Base-by-base conservation (phyloP, 2,329 filamentous ascomycete genomes). In the Cladosporium sp. region DNA sequence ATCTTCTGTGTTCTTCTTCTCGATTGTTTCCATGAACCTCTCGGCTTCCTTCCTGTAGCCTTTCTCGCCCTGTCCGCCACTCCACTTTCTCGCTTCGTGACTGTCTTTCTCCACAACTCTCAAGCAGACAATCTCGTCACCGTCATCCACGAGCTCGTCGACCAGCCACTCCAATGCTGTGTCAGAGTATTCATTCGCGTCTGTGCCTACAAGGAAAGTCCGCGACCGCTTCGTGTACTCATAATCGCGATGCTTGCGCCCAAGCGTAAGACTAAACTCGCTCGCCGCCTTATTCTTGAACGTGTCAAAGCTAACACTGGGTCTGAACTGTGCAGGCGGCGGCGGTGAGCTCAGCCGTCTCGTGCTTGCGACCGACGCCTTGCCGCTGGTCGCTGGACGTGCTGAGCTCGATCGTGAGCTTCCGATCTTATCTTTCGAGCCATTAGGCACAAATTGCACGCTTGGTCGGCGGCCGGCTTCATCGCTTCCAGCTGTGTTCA, bases 91-190 rank as follows among this genome's bases (percentile, higher is more conserved):
- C 39, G 84, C 83, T 62, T 88, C 83, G 55, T 88, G 88, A 54
- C 86, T 83, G 63, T 93, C 89, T 70, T 90, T 92, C 70, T 96
- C 92, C 43, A 96, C 84, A 2, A 96, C 92, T 55, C 90, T 84
- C 51, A 97, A 83, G 74, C 92, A 97, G 8, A 97, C 89, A 59
- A 97, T 88, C 74, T 96, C 91, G 70, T 97, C 92, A 17, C 92
- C 92, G 69, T 96, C 92, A 67, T 96, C 92, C 40, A 96, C 90
- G 58, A 96, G 81, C 75, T 96, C 91, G 67, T 95, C 90, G 39
- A 97, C 84, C 52, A 96, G 81, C 92, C 92, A 97, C 73, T 95
- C 90, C 17, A 97, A 80, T 15, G 92, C 92, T 74, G 93, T 94
- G 63, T 96, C 90, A 6, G 91, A 96, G 74, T 96, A 96, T 60